Percentiles rank a stretch among this genome's conserved stretches.
Evolutionary conservation across 2,329 filamentous ascomycete species (phyloP).

Genomic region (Cordyceps cateniannulata): DNA sequence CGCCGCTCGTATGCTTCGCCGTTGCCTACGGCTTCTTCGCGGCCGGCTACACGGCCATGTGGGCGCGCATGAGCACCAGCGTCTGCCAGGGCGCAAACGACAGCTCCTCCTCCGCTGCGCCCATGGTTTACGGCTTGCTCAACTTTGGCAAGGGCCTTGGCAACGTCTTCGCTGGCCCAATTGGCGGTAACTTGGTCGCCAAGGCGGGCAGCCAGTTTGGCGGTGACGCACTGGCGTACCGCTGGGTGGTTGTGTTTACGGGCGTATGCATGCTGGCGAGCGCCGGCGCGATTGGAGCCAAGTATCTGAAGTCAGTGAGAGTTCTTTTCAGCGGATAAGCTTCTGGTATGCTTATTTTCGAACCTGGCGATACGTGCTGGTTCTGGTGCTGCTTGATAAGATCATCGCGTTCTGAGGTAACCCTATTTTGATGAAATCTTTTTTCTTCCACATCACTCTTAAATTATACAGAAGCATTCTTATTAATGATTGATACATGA

Average conservation of each 20-base stretch:
- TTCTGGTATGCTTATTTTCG: neutral
- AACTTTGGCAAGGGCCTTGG: constrained; percentile 26
- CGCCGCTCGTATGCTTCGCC: constrained; percentile 41
- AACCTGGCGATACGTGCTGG: neutral
- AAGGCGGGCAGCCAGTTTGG: neutral
- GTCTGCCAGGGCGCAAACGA: constrained; percentile 21
- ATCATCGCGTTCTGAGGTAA: neutral
- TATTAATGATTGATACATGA: no score
- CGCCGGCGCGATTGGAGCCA: neutral
- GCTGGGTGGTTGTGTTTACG: constrained; percentile 6
- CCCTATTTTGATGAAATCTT: neutral
- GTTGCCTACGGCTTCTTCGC: constrained; percentile 43
- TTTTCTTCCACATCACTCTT: neutral
- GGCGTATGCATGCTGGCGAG: constrained; percentile 6
- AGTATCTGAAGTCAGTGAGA: neutral
- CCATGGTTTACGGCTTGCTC: constrained; percentile 23
- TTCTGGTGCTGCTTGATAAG: neutral
- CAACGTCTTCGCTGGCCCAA: constrained; percentile 25
- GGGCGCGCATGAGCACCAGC: constrained; percentile 23
- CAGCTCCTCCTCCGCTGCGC: constrained; percentile 16
- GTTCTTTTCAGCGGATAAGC: neutral
- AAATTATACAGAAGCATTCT: neutral
- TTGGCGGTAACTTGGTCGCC: constrained; percentile 22
- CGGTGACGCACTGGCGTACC: neutral
- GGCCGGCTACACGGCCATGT: constrained; percentile 15